Evolutionary conservation across 306 rosid species (phyloP).

Genomic region (Vigna trinervia): DNA sequence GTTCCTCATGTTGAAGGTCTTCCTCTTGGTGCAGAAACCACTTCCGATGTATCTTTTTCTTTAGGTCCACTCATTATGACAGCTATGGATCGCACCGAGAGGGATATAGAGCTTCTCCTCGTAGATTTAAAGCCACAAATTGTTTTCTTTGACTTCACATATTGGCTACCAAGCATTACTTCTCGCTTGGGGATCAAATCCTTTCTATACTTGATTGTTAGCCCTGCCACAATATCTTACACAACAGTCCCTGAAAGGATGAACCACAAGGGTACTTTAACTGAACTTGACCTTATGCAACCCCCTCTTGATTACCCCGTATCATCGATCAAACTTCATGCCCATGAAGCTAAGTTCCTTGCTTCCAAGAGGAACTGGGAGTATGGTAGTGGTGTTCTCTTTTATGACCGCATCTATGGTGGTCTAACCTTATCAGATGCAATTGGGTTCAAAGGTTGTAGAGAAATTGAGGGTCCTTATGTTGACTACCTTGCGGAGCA

Average conservation of each 20-base stretch:
- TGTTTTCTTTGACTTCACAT: constrained; percentile 45
- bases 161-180: constrained; percentile 43
- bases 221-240: constrained; percentile 39
- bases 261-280: neutral
- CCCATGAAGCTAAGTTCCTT: constrained; percentile 38
- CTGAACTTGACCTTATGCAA: constrained; percentile 40
- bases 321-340: constrained; percentile 34
- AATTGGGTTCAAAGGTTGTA: constrained; percentile 43
- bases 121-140: constrained; percentile 35
- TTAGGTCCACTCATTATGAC: neutral
- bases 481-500: constrained; percentile 33
- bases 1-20: constrained; percentile 35
- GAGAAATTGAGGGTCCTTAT: constrained; percentile 41
- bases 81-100: neutral
- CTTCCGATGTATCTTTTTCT: too few species aligned
- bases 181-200: constrained; percentile 39
- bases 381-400: constrained; percentile 45
- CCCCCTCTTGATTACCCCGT: constrained; percentile 47
- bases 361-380: constrained; percentile 4
- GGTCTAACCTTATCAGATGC: constrained; percentile 6
- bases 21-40: too few species aligned
- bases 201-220: constrained; percentile 32
- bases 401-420: neutral
- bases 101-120: constrained; percentile 28
- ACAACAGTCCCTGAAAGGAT: constrained; percentile 19